These are phyloP conservation scores for Aspergillus uvarum DNA, from an alignment of 2,329 filamentous ascomycete genomes.

Conservation along the genomic window DNA sequence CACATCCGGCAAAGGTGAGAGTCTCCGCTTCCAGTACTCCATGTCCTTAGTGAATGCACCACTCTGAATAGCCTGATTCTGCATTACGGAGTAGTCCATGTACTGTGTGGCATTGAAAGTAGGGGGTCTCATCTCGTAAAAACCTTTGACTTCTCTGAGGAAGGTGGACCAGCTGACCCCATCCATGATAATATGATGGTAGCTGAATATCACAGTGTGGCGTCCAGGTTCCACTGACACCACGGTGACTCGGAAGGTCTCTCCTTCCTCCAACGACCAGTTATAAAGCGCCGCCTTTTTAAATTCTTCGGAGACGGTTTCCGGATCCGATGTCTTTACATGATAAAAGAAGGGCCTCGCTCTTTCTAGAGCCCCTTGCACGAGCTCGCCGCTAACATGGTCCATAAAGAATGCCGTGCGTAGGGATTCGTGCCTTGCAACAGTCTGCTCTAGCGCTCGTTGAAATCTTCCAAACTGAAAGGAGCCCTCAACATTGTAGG, in stretches of 20 bases:
- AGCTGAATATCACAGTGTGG: slow-evolving; percentile 6
- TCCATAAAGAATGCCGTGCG: slow-evolving; percentile 4
- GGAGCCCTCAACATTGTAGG: neutral
- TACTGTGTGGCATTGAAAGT: neutral
- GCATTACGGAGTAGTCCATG: neutral
- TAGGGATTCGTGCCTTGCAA: neutral
- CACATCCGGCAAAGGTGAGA: neutral
- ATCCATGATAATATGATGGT: slow-evolving; percentile 21
- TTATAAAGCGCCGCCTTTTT: neutral
- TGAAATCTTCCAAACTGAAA: neutral
- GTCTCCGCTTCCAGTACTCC: slow-evolving; percentile 4
- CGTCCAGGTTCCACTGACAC: neutral
- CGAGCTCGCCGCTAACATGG: neutral
- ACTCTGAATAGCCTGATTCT: neutral
- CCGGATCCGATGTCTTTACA: neutral
- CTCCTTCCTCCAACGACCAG: neutral
- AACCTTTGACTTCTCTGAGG: neutral
- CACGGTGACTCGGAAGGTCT: neutral
- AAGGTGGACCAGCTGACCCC: slow-evolving; percentile 9
- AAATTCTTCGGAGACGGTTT: neutral
- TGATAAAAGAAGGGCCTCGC: neutral
- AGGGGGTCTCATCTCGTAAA: neutral
- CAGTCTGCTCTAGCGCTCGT: neutral
- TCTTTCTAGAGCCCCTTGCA: neutral
- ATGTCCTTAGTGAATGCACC: neutral